Base-by-base conservation (phyloP, 495 filamentous ascomycete genomes). In the Talaromyces trachyspermus region DNA sequence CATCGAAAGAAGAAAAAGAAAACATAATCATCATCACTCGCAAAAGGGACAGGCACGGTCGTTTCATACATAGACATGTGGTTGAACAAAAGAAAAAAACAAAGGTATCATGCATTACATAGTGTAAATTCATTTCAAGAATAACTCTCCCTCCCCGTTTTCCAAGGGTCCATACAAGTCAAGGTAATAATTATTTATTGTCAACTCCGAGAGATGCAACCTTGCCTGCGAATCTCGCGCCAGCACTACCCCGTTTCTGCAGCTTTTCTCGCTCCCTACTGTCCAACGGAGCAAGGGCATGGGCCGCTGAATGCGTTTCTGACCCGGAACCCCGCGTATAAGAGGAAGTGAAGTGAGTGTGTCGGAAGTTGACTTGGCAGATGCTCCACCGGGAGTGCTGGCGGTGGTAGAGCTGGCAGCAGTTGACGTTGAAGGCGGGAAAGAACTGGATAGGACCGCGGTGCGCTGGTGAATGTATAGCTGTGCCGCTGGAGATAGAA, bases 401-500 rank as follows among this genome's bases (percentile, higher is more conserved):
- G 6, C 27, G 26, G 24, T n/a, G 17, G 24, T 26, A n/a, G n/a
- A n/a, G n/a, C 1, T 26, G 24, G 22, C 19, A 24, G 43, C 26
- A 17, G 26, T 20, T 46, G 43, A 46, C 17, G 32, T 26, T 19
- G 32, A 29, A 17, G 48, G 22, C 15, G 35, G 25, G 25, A 9
- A 30, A 23, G 43, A 20, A 10, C 38, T 19, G 20, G 48, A 18
- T 19, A 37, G 19, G 17, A 63, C 71, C 10, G 77, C 77, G 18
- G 77, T 80, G 56, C 95, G 95, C 59, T 87, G 80, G 46, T 90
- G 88, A 38, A 97, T 66, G 55, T 97, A 98, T 24, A 86, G 60
- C 54, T 84, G 79, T 2, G 91, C 94, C 17, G 82, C 78, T 15
- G 78, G 63, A 26, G 83, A 85, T 3, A 97, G 76, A 10, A 85